Evolutionary conservation across 2,329 filamentous ascomycete genomes (phyloP).

Genomic region (Orbilia ellipsospora): DNA sequence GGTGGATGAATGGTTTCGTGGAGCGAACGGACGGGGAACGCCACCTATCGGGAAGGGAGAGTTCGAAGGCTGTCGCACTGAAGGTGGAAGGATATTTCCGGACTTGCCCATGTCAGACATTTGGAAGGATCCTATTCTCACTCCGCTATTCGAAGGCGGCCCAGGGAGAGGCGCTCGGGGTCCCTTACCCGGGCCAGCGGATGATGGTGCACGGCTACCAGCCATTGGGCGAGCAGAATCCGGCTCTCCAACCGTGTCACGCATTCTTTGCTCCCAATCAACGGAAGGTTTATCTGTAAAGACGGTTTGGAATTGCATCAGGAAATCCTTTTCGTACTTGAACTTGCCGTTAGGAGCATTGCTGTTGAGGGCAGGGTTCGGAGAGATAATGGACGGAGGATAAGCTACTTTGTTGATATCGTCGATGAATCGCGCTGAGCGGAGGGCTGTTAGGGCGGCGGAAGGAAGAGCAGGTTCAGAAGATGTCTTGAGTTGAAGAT

Average conservation of each 20-base stretch:
- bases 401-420: slow-evolving; percentile 83
- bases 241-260: slow-evolving; percentile 83
- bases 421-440: slow-evolving; percentile 87
- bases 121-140: slow-evolving; percentile 52
- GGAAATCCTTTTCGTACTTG: slow-evolving; percentile 94
- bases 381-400: slow-evolving; percentile 83
- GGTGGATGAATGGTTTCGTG: slow-evolving; percentile 71
- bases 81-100: slow-evolving; percentile 38
- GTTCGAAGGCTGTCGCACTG: slow-evolving; percentile 45
- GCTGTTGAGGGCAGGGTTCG: slow-evolving; percentile 88
- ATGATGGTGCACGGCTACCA: slow-evolving; percentile 67
- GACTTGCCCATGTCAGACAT: slow-evolving; percentile 43
- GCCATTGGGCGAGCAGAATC: slow-evolving; percentile 73
- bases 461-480: slow-evolving; percentile 90
- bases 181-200: slow-evolving; percentile 62
- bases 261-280: slow-evolving; percentile 90
- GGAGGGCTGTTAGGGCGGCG: slow-evolving; percentile 90
- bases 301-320: slow-evolving; percentile 94
- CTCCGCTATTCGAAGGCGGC: slow-evolving; percentile 58
- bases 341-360: slow-evolving; percentile 82
- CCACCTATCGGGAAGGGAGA: slow-evolving; percentile 53
- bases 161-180: slow-evolving; percentile 56
- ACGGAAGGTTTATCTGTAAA: slow-evolving; percentile 96
- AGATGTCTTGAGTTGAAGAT: slow-evolving; percentile 84
- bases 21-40: slow-evolving; percentile 69